Evolutionary conservation across 169 alveolate genomes (phyloP), one percentile per base, ranked within the genome.

Genomic region (Eimeria sp.): DNA sequence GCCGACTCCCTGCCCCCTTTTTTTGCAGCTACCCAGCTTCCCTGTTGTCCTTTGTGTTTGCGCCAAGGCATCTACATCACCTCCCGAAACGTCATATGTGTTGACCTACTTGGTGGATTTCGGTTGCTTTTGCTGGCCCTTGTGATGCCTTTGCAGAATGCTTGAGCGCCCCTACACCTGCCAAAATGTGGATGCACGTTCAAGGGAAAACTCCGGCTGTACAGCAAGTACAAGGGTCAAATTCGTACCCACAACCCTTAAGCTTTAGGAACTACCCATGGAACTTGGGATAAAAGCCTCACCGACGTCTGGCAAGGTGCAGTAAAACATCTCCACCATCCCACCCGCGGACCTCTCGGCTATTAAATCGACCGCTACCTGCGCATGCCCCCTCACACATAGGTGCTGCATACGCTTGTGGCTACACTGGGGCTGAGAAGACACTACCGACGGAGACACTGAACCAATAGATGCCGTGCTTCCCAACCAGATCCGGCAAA

Each of bases 341-440:
- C 96, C 96, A 30, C 96, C 96, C 27, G 96, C 96, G 25, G 93
- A 87, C n/a, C 96, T 51, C 63, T 82, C 93, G 20, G 92, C 80
- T n/a, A 93, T 78, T 47, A 93, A 61, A 43, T 93, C 93, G 80
- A 82, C 96, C 5, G 96, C 96, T 13, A 80, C 93, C 88, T 80
- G 84, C 54, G 51, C 47, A 27, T 2, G 51, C 80, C 45, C 34
- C 4, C 7, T 34, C 80, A 70, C 10, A 25, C 20, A 9, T 45
- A 67, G 76, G 76, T 67, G 43, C 34, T 30, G 51, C n/a, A n/a
- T 65, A 65, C 40, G 14, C 75, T 6, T 25, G 75, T 25, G 40
- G 6, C 9, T 25, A 65, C 16, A 65, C 20, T 65, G 75, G n/a
- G 34, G 75, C 43, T 65, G 40, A 65, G 75, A 65, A 5, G 34